A percentile compares a stretch with the other conserved stretches of the same genome.
phyloP scores from a whole-genome alignment of 371 early-diverging fungal species.

The Caulochytrium protostelioides region DNA sequence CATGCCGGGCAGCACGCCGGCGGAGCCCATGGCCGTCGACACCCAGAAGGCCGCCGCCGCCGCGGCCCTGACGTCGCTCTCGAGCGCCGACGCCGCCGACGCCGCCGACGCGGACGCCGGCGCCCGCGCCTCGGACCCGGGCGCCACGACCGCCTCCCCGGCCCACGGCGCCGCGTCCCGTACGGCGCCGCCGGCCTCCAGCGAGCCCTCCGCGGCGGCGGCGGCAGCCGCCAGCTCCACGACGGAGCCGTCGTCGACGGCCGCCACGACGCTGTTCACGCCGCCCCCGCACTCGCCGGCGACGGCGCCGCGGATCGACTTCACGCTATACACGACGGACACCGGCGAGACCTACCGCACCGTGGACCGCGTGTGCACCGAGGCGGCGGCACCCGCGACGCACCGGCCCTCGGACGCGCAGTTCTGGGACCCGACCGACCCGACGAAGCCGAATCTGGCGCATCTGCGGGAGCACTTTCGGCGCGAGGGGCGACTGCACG shows the following conservation, averaged over 20 bases:
- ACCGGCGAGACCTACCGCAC: too few relatives aligned
- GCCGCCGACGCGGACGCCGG: too few relatives aligned
- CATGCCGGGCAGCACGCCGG: too few relatives aligned
- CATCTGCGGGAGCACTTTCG: constrained; percentile 72
- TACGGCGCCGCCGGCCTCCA: too few relatives aligned
- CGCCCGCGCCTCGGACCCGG: too few relatives aligned
- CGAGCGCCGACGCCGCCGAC: too few relatives aligned
- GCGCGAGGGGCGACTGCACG: constrained; percentile 71
- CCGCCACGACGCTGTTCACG: neutral
- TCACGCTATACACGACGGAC: neutral
- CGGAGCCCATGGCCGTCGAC: too few relatives aligned
- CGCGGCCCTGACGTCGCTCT: too few relatives aligned
- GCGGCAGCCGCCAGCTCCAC: neutral
- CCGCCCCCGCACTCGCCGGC: neutral
- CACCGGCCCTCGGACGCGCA: constrained; percentile 32
- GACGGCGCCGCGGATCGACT: neutral
- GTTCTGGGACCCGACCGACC: constrained; percentile 35
- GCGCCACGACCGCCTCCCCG: too few relatives aligned
- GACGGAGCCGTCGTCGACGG: neutral
- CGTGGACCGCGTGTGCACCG: constrained; percentile 6
- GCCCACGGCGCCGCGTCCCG: too few relatives aligned
- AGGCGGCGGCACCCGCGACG: constrained; percentile 28
- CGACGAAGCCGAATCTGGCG: constrained; percentile 41
- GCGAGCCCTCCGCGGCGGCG: neutral
- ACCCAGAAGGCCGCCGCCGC: too few relatives aligned